Evolutionary conservation across 768 basidiomycete species (phyloP), one percentile per base, ranked within the genome.

Genomic region (Chiua virens): DNA sequence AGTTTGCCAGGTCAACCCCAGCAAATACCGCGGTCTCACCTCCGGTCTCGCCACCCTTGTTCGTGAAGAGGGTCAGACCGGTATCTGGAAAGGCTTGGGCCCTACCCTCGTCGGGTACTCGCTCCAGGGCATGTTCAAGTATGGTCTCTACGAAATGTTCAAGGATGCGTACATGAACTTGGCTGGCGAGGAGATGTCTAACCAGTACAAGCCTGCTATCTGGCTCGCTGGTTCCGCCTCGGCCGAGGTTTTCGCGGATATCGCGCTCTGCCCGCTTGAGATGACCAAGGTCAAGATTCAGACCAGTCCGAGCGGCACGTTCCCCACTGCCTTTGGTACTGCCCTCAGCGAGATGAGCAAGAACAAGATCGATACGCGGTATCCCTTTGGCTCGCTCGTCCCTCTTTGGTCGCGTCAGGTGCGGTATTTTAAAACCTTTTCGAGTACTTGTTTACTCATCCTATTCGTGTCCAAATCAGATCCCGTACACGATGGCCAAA

Each of bases 401-500:
- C 89, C 89, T 48, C 83, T 92, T 40, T 92, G 89, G 89, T 92
- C 89, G 36, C 89, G 89, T 67, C 89, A 50, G 49, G 49, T 50
- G 4, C 1, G 30, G 23, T 28, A n/a, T 1, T 18, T 28, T 23
- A 4, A 4, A 8, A 18, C 21, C 14, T 3, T 34, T 21, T 4
- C 43, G 17, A 21, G 42, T 17, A 27, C n/a, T 20, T 13, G 14
- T 43, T 34, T 15, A 34, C 43, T 22, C 30, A 17, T 34, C 15
- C 34, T 34, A 34, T 34, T 34, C 34, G 18, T 44, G 43, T 21
- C 5, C 8, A 5, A 34, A 1, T 21, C 6, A 50, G 49, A 50
- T 50, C 64, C 94, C 94, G 47, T 97, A 97, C 80, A 97, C 94
- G 64, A 95, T 97, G 93, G 93, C 93, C 78, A 97, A 97, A 75